A percentile compares a stretch with the other conserved stretches of the same genome.
phyloP scores from a whole-genome alignment of 2,329 filamentous ascomycete genomes.

The Fusarium citri region DNA sequence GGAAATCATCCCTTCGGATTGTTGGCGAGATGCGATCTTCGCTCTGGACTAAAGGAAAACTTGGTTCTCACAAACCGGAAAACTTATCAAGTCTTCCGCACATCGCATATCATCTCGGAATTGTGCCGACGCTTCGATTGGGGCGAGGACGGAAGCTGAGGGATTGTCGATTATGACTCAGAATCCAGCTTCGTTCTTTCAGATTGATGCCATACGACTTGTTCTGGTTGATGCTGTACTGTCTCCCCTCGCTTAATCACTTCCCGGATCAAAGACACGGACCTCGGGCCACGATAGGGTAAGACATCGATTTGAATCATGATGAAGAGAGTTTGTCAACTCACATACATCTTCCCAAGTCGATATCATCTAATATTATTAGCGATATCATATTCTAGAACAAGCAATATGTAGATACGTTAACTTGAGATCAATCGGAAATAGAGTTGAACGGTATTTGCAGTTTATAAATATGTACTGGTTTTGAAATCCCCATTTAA shows the following conservation, averaged over 20 bases:
- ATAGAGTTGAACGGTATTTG: neutral
- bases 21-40: neutral
- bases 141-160: too few species aligned
- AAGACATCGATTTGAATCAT: too few species aligned
- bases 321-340: too few species aligned
- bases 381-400: neutral
- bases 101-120: neutral
- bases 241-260: neutral
- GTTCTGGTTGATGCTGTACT: neutral
- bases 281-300: too few species aligned
- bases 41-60: neutral
- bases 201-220: too few species aligned
- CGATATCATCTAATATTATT: neutral
- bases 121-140: too few species aligned
- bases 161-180: neutral
- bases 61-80: neutral
- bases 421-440: neutral
- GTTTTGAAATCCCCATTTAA: neutral
- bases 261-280: too few species aligned
- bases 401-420: neutral
- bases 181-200: too few species aligned
- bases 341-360: neutral
- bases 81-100: neutral
- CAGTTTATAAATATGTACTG: neutral
- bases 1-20: neutral